phyloP scores from a whole-genome alignment of 139 green algal species.

The Edaphochlamys debaryana region DNA sequence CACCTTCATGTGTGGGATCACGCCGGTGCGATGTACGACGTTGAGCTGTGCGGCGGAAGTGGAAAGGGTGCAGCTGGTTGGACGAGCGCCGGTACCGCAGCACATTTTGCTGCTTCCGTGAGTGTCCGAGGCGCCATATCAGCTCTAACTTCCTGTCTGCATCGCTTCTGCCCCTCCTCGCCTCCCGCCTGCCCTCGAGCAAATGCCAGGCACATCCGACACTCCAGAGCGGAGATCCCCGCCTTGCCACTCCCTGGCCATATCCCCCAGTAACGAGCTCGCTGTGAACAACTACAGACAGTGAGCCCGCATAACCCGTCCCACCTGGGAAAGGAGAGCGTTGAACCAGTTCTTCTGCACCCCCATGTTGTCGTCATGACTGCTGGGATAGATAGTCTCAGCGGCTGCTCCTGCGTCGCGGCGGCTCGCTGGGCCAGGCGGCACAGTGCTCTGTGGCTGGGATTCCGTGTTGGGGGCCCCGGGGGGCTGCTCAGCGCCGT shows the following conservation, averaged over 20 bases:
- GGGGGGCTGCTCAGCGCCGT: background rate
- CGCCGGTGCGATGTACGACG: constrained; percentile 5
- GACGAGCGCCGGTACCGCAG: too few species aligned
- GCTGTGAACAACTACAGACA: too few species aligned
- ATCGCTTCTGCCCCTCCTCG: too few species aligned
- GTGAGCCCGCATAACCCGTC: too few species aligned
- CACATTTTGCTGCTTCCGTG: too few species aligned
- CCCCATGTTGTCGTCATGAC: constrained; percentile 17
- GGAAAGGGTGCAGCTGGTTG: background rate
- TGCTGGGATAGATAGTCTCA: constrained; percentile 1
- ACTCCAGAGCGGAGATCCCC: too few species aligned
- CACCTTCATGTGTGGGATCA: constrained; percentile 25
- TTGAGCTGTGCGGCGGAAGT: background rate
- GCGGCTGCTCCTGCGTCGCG: background rate
- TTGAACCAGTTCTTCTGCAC: constrained; percentile 43
- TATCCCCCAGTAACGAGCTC: too few species aligned
- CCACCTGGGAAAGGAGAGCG: constrained; percentile 7
- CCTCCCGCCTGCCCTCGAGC: too few species aligned
- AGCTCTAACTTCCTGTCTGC: too few species aligned
- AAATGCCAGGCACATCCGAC: too few species aligned
- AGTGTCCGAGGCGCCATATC: too few species aligned
- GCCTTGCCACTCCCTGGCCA: too few species aligned
- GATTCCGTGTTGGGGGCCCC: background rate
- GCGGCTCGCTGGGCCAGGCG: background rate
- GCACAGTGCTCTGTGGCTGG: background rate